A percentile compares a stretch with the other conserved stretches of the same genome.
Evolutionary conservation across 192 early-diverging fungal species (phyloP).

Genomic region (Cetraspora pellucida): DNA sequence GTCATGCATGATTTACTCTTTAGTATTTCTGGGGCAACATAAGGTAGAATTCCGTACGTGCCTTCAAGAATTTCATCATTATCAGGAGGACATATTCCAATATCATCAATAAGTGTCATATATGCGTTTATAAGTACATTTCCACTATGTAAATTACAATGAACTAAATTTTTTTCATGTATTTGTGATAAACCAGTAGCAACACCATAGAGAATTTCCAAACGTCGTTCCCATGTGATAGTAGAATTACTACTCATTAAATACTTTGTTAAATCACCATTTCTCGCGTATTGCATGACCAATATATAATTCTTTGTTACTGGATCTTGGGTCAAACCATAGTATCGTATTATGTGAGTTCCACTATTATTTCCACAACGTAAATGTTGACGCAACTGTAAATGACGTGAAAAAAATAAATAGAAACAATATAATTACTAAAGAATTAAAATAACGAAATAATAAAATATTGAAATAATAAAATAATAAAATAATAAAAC

Average conservation of each 20-base stretch:
- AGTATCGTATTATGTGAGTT: conserved; percentile 9
- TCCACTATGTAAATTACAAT: conserved; percentile 42
- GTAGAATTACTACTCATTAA: conserved; percentile 34
- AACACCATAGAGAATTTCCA: conserved; percentile 39
- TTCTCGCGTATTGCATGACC: conserved; percentile 42
- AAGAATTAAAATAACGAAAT: not conserved
- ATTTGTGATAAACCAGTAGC: conserved; percentile 43
- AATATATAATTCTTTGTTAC: conserved; percentile 42
- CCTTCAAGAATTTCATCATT: not conserved
- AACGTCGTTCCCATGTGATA: conserved; percentile 36
- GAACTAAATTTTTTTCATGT: conserved; percentile 46
- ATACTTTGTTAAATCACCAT: conserved; percentile 43
- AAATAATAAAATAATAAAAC: not conserved
- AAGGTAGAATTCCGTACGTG: conserved; percentile 43
- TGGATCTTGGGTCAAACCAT: conserved; percentile 22
- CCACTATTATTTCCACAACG: not conserved
- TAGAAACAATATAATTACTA: not conserved
- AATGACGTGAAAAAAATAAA: not conserved
- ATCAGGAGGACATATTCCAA: not conserved
- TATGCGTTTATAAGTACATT: conserved; percentile 14
- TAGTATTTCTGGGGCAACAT: conserved; percentile 45
- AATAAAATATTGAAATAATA: not conserved
- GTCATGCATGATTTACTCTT: conserved; percentile 35
- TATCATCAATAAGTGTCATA: not conserved
- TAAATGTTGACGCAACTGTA: not conserved